phyloP scores from a whole-genome alignment of 805 yeast genomes.

The Sugiyamaella americana region DNA sequence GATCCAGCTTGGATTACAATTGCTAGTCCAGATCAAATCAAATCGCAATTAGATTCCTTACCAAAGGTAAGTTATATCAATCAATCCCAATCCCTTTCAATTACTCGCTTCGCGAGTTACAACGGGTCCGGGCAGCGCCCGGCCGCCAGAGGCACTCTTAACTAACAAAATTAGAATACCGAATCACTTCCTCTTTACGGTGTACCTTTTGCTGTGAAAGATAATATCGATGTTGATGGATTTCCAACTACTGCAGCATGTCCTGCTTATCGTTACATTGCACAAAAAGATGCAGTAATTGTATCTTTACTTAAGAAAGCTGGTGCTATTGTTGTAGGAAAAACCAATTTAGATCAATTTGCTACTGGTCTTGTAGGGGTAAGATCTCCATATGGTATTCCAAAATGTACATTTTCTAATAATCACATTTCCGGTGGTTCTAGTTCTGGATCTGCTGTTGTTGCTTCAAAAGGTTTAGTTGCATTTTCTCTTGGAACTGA shows the following conservation, averaged over 20 bases:
- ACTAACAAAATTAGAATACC: not conserved
- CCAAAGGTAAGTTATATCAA: constrained; percentile 1
- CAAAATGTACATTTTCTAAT: constrained; percentile 69
- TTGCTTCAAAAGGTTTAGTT: constrained; percentile 82
- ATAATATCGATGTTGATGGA: constrained; percentile 83
- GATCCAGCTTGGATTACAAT: constrained; percentile 94
- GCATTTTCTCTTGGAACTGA: constrained; percentile 92
- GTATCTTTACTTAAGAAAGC: constrained; percentile 70
- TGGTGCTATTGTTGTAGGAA: constrained; percentile 91
- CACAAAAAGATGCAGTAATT: constrained; percentile 67
- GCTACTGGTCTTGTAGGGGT: constrained; percentile 97
- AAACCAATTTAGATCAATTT: constrained; percentile 93
- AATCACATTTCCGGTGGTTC: constrained; percentile 92
- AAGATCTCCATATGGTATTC: constrained; percentile 89
- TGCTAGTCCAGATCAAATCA: constrained; percentile 53
- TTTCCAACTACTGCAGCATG: constrained; percentile 93
- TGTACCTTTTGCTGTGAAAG: constrained; percentile 93
- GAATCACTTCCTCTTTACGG: constrained; percentile 62
- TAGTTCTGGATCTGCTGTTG: constrained; percentile 91
- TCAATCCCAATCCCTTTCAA: constrained; percentile 8
- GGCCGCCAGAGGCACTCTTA: too few species aligned
- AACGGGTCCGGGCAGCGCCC: too few species aligned
- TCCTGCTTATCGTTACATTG: constrained; percentile 69
- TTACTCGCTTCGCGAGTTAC: too few species aligned
- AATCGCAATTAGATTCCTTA: constrained; percentile 72